These are phyloP conservation scores for Aureobasidium sp. DNA, from an alignment of 2,329 filamentous ascomycete species.

Conservation along the genomic window DNA sequence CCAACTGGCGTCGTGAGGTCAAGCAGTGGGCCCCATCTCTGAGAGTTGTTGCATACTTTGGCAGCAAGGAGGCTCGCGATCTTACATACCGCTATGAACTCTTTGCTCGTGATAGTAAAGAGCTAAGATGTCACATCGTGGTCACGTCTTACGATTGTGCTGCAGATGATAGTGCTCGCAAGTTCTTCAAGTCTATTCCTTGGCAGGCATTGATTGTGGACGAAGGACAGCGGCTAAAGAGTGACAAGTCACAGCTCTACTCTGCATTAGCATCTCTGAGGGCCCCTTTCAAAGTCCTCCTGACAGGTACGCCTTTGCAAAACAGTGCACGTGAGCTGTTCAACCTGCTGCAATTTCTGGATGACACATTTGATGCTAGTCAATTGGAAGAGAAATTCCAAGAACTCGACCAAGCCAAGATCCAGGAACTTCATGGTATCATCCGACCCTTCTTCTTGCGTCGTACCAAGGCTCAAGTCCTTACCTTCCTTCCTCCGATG, in stretches of 20 bases:
- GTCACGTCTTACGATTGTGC: conserved; percentile 93
- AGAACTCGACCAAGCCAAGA: conserved; percentile 74
- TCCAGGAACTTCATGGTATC: conserved; percentile 71
- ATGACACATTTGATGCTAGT: conserved; percentile 62
- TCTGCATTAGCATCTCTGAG: conserved; percentile 63
- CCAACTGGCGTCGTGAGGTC: conserved; percentile 97
- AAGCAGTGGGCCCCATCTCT: conserved; percentile 85
- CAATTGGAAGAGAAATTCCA: conserved; percentile 67
- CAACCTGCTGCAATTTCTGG: conserved; percentile 92
- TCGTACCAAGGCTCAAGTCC: conserved; percentile 81
- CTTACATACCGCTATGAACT: conserved; percentile 78
- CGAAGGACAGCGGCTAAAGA: conserved; percentile 92
- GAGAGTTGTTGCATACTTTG: conserved; percentile 88
- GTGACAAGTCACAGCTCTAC: conserved; percentile 80
- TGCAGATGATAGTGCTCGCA: conserved; percentile 60
- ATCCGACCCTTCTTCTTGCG: conserved; percentile 67
- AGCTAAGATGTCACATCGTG: conserved; percentile 81
- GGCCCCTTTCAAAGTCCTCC: conserved; percentile 73
- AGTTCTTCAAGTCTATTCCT: conserved; percentile 60
- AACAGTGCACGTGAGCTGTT: conserved; percentile 95
- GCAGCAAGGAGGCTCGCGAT: conserved; percentile 64
- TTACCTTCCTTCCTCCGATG: conserved; percentile 89
- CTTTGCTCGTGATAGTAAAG: conserved; percentile 58
- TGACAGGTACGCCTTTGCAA: conserved; percentile 86
- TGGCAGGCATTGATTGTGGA: conserved; percentile 91